phyloP scores from a whole-genome alignment of 2,329 filamentous ascomycete species.

The Endothia cerciana region DNA sequence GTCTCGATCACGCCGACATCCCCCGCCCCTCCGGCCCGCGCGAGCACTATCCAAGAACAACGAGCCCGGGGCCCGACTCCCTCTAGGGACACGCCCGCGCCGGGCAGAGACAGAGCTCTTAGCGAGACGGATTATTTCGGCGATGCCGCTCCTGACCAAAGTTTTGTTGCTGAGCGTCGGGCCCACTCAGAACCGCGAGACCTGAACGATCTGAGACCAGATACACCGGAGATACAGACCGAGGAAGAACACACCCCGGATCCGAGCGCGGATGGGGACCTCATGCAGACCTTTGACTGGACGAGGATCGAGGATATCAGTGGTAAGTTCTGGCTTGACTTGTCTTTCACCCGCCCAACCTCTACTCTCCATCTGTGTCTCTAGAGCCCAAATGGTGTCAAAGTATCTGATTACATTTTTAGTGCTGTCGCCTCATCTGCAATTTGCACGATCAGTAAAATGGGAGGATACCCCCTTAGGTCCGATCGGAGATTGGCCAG shows the following conservation, averaged over 20 bases:
- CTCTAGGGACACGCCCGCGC: constrained; percentile 38
- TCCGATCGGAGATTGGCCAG: constrained; percentile 73
- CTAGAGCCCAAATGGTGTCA: background rate
- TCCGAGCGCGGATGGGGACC: constrained; percentile 29
- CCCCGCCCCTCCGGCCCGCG: constrained; percentile 43
- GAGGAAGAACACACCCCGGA: constrained; percentile 4
- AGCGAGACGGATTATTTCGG: constrained; percentile 51
- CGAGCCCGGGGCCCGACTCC: constrained; percentile 43
- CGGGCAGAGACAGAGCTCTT: constrained; percentile 32
- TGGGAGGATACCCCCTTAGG: constrained; percentile 76
- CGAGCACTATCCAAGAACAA: constrained; percentile 41
- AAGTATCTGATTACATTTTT: constrained; percentile 42
- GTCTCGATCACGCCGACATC: constrained; percentile 45
- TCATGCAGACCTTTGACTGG: constrained; percentile 71
- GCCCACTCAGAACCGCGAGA: constrained; percentile 34
- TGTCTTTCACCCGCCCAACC: background rate
- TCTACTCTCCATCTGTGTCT: background rate
- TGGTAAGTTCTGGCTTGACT: background rate
- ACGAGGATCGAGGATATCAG: constrained; percentile 59
- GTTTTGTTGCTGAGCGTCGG: constrained; percentile 18
- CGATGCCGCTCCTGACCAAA: constrained; percentile 31
- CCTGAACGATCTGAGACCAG: constrained; percentile 31
- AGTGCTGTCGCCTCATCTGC: constrained; percentile 70
- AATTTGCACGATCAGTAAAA: constrained; percentile 71
- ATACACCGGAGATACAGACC: constrained; percentile 30